These are phyloP conservation scores for Colletotrichum navitas DNA, from an alignment of 2,329 filamentous ascomycete genomes.

Conservation along the genomic window DNA sequence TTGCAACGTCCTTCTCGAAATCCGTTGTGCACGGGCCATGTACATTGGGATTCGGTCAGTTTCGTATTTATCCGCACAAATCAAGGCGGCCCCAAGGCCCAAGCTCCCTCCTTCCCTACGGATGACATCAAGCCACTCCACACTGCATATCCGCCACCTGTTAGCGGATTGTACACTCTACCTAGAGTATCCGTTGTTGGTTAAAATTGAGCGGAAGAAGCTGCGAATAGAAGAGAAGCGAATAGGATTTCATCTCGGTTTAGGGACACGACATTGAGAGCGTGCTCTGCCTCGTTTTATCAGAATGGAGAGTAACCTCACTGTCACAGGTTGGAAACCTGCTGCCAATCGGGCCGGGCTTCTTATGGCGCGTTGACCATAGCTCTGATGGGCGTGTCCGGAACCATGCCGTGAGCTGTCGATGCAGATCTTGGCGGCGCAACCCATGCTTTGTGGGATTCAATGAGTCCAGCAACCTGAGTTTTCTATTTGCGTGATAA, in stretches of 20 bases:
- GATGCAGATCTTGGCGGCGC: not conserved
- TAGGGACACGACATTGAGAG: not conserved
- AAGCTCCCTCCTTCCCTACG: slow-evolving; percentile 39
- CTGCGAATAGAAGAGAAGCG: slow-evolving; percentile 20
- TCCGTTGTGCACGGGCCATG: slow-evolving; percentile 30
- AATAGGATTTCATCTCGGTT: not conserved
- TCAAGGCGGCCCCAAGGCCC: slow-evolving; percentile 41
- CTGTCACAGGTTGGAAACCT: slow-evolving; percentile 4
- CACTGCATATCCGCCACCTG: slow-evolving; percentile 39
- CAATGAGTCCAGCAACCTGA: not conserved
- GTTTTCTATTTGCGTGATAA: too few relatives aligned
- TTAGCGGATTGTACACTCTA: not conserved
- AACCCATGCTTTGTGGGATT: not conserved
- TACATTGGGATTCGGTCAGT: slow-evolving; percentile 27
- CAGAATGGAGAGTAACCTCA: not conserved
- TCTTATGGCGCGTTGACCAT: not conserved
- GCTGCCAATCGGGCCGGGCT: slow-evolving; percentile 23
- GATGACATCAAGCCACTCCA: slow-evolving; percentile 42
- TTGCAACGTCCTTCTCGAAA: slow-evolving; percentile 7
- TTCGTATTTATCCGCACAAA: slow-evolving; percentile 42
- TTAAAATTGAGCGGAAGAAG: slow-evolving; percentile 38
- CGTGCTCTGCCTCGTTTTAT: not conserved
- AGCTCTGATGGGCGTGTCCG: not conserved
- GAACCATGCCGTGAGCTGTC: not conserved
- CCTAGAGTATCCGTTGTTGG: slow-evolving; percentile 26